A percentile compares a stretch with the other conserved stretches of the same genome.
phyloP scores from a whole-genome alignment of 306 rosid species.

The Leucaena leucocephala region DNA sequence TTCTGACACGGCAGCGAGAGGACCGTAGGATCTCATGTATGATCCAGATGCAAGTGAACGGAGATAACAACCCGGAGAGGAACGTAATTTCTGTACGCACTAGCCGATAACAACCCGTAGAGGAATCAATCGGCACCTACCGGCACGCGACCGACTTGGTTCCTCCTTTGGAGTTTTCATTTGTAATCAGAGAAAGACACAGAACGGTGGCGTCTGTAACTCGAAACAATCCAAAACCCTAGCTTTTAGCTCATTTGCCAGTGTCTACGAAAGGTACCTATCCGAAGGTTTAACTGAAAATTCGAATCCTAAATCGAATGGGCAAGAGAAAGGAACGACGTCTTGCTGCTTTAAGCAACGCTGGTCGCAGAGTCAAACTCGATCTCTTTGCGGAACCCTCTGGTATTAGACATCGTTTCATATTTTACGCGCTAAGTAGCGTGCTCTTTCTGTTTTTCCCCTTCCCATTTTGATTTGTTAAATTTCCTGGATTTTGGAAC shows the following conservation, averaged over 20 bases:
- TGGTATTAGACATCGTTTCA: constrained; percentile 50
- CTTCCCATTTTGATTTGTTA: neutral
- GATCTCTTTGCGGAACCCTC: constrained; percentile 99
- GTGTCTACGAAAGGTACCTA: neutral
- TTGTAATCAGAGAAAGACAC: neutral
- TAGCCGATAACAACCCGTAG: neutral
- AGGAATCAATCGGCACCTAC: neutral
- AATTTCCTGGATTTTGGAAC: neutral
- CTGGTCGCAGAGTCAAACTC: constrained; percentile 97
- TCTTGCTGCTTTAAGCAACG: constrained; percentile 75
- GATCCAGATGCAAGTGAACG: no score
- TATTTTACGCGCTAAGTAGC: neutral
- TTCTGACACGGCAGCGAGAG: no score
- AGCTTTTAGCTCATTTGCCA: neutral
- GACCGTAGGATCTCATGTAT: no score
- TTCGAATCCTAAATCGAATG: constrained; percentile 49
- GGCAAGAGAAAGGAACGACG: constrained; percentile 97
- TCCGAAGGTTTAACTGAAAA: neutral
- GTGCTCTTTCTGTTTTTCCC: no score
- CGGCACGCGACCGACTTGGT: neutral
- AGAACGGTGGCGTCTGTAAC: neutral
- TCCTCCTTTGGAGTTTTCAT: neutral
- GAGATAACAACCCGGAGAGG: neutral
- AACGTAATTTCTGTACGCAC: constrained; percentile 17
- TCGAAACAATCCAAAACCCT: neutral